A percentile compares a stretch with the other conserved stretches of the same genome.
Conservation (phyloP, 331 rosid genomes). For the Saraca asoca region DNA sequence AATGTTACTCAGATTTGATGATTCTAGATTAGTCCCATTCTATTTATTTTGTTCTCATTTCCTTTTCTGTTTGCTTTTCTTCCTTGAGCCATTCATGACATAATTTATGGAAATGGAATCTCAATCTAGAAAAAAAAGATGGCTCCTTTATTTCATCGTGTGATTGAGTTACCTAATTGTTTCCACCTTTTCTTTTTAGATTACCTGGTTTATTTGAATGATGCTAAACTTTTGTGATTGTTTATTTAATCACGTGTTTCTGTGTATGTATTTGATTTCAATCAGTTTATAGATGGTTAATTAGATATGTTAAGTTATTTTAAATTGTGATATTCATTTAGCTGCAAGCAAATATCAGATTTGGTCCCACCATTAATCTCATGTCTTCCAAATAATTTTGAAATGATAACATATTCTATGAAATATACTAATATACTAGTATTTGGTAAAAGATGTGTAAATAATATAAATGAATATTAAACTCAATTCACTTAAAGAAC, state of each 20-base stretch:
- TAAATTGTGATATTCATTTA: too few species aligned
- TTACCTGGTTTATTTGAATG: slow-evolving; percentile 36
- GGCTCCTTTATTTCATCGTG: slow-evolving; percentile 19
- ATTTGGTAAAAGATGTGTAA: too few species aligned
- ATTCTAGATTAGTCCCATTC: slow-evolving; percentile 1
- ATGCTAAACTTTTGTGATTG: slow-evolving; percentile 31
- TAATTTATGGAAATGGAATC: slow-evolving; percentile 21
- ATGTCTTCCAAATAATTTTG: too few species aligned
- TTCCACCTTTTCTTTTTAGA: slow-evolving; percentile 3
- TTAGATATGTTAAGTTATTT: too few species aligned
- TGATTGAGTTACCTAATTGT: slow-evolving; percentile 15
- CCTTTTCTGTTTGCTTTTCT: background rate
- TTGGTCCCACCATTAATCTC: too few species aligned
- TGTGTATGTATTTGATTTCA: background rate
- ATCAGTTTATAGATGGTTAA: background rate
- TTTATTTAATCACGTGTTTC: slow-evolving; percentile 19
- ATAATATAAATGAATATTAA: too few species aligned
- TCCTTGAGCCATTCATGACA: slow-evolving; percentile 8
- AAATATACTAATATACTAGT: too few species aligned
- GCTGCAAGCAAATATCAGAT: too few species aligned
- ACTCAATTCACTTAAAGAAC: too few species aligned
- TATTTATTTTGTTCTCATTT: background rate
- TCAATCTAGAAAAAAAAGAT: slow-evolving; percentile 15
- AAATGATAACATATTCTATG: too few species aligned
- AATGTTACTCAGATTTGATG: too few species aligned